Evolutionary conservation across 108 stramenopile genomes (phyloP).

Genomic region (Cyclotella cryptica): DNA sequence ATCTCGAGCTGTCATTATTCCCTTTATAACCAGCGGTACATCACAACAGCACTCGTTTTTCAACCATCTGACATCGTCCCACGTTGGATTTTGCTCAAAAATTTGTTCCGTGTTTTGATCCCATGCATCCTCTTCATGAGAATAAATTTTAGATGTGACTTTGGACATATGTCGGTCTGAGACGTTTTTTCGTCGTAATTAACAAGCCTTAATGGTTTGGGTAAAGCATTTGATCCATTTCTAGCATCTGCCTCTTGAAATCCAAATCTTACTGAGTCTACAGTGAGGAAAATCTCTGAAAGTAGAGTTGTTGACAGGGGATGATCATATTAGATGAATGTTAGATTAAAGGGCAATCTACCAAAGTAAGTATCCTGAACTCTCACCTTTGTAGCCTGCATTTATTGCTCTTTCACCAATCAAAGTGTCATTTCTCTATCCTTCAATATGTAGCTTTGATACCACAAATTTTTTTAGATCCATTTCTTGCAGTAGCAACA

Average conservation of each 20-base stretch:
- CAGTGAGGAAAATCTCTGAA: constrained; percentile 78
- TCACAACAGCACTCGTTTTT: constrained; percentile 56
- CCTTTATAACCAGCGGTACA: constrained; percentile 90
- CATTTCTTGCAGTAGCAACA: constrained; percentile 57
- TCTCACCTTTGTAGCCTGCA: constrained; percentile 67
- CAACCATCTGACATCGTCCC: constrained; percentile 92
- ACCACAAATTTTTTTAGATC: constrained; percentile 60
- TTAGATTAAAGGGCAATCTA: not conserved
- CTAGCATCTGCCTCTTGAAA: constrained; percentile 83
- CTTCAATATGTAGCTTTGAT: constrained; percentile 82
- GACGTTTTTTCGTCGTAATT: constrained; percentile 69
- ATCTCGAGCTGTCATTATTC: constrained; percentile 95
- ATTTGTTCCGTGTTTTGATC: constrained; percentile 87
- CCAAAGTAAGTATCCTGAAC: not conserved
- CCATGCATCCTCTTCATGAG: constrained; percentile 73
- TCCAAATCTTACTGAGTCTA: constrained; percentile 86
- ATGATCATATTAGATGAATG: not conserved
- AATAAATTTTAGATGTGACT: constrained; percentile 62
- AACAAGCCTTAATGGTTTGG: constrained; percentile 73
- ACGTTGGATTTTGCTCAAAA: constrained; percentile 79
- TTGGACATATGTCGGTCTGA: not conserved
- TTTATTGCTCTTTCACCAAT: constrained; percentile 68
- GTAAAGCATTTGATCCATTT: constrained; percentile 80
- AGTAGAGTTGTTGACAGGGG: not conserved
- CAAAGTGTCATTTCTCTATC: constrained; percentile 64